Evolutionary conservation across 306 rosid genomes (phyloP).

Genomic region (Pyrus bretschneideri): DNA sequence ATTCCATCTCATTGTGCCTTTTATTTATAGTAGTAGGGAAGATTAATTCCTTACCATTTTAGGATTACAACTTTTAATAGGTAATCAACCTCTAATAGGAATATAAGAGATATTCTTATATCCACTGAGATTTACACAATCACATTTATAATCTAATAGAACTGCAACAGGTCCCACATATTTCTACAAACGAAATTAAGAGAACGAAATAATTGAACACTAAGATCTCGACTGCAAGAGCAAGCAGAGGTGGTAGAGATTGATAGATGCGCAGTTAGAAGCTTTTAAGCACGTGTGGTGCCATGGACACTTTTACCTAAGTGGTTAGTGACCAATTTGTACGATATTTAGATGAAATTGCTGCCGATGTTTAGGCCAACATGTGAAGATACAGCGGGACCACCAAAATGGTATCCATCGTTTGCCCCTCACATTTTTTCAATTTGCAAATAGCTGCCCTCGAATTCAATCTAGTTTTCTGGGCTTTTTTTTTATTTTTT

Average conservation of each 20-base stretch:
- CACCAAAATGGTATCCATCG: slow-evolving; percentile 6
- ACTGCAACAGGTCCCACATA: no score
- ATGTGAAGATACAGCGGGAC: slow-evolving; percentile 2
- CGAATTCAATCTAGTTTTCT: neutral
- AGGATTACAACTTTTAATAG: no score
- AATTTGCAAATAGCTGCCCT: slow-evolving; percentile 15
- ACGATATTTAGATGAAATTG: neutral
- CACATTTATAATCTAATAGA: no score
- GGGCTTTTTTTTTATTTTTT: neutral
- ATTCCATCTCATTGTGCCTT: no score
- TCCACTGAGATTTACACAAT: no score
- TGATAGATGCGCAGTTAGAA: neutral
- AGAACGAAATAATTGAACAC: neutral
- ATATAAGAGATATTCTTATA: no score
- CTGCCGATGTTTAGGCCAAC: slow-evolving; percentile 11
- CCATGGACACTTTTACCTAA: neutral
- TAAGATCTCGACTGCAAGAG: neutral
- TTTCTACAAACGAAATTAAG: no score
- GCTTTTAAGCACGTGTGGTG: neutral
- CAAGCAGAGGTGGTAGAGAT: no score
- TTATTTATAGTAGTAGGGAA: no score
- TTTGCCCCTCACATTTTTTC: neutral
- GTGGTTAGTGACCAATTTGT: neutral
- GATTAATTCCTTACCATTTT: no score
- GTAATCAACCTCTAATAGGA: no score